Evolutionary conservation across 2,329 filamentous ascomycete genomes (phyloP), one percentile per base, ranked within the genome.

Genomic region (Tolypocladium paradoxum): DNA sequence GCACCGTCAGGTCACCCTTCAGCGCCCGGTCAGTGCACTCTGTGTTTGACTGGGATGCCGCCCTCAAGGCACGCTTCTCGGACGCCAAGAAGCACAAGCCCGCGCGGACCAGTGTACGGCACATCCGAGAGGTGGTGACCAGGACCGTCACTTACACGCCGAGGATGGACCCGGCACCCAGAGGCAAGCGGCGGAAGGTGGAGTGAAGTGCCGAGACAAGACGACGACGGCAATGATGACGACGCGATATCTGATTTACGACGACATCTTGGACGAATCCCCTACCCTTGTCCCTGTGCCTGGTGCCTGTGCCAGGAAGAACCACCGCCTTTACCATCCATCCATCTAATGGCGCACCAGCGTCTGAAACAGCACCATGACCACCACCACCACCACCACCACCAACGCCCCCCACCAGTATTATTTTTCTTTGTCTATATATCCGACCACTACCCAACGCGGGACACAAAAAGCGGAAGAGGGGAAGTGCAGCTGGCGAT

Each of bases 41-140:
- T 12, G 85, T 87, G 9, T 88, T 87, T 57, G 88, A 93, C 66
- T 91, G 87, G 88, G 85, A 87, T 55, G 72, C 83, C 6, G 85
- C 85, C 8, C 77, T 84, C 61, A 88, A 86, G 70, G 77, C 78
- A 47, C 77, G 81, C 50, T 84, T 82, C 61, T 77, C 81, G 55
- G 85, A 86, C 52, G 69, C 74, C 64, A 75, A 74, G 66, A 74
- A 76, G 61, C 78, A 76, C 57, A 80, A 81, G 65, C 65, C 77
- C 18, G 74, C 80, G 40, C 79, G 77, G 59, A 83, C 83, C 34
- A 84, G 77, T 61, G 76, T 84, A 53, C 81, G 84, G 55, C 79
- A 86, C 64, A 90, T 96, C 54, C 78, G 89, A 52, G 90, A 96
- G 68, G 90, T 96, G 5, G 88, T 96, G 51, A 96, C 91, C n/a